Conservation (phyloP, 805 yeast genomes). For the Kurtzmaniella fragi region DNA sequence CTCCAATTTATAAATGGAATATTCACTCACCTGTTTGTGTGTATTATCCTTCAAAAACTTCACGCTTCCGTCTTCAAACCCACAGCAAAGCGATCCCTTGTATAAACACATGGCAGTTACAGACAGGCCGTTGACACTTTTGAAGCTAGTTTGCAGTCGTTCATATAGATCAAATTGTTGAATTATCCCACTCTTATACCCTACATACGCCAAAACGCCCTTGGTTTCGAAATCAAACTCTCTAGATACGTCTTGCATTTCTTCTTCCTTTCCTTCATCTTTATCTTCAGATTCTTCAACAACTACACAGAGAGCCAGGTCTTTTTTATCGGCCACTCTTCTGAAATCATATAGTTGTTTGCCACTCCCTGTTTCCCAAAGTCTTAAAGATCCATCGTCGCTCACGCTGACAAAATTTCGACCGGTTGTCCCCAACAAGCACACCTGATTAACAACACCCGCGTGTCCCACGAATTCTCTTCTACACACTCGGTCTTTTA, state of each 20-base stretch:
- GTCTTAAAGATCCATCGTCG: slow-evolving; percentile 9
- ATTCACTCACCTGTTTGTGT: no score
- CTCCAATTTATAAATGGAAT: neutral
- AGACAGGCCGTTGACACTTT: neutral
- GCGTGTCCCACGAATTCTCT: slow-evolving; percentile 9
- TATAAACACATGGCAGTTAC: neutral
- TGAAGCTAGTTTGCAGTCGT: slow-evolving; percentile 7
- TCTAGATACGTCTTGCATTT: neutral
- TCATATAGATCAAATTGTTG: slow-evolving; percentile 12
- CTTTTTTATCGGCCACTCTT: slow-evolving; percentile 7
- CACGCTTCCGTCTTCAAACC: no score
- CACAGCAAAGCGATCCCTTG: no score
- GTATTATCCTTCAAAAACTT: no score
- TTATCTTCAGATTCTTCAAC: neutral
- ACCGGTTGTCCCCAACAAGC: slow-evolving; percentile 11
- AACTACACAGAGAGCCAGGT: slow-evolving; percentile 8
- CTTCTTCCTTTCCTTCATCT: slow-evolving; percentile 4
- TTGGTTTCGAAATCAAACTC: slow-evolving; percentile 8
- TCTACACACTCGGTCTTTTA: slow-evolving; percentile 2
- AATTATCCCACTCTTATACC: slow-evolving; percentile 12
- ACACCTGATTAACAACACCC: slow-evolving; percentile 6
- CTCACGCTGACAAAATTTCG: slow-evolving; percentile 13
- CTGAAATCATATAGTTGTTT: slow-evolving; percentile 7
- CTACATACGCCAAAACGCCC: slow-evolving; percentile 8
- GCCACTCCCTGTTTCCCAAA: slow-evolving; percentile 15